Evolutionary conservation across 176 grass and related monocot genomes (phyloP), one percentile per base, ranked within the genome.

Genomic region (Saccharum officinarum): DNA sequence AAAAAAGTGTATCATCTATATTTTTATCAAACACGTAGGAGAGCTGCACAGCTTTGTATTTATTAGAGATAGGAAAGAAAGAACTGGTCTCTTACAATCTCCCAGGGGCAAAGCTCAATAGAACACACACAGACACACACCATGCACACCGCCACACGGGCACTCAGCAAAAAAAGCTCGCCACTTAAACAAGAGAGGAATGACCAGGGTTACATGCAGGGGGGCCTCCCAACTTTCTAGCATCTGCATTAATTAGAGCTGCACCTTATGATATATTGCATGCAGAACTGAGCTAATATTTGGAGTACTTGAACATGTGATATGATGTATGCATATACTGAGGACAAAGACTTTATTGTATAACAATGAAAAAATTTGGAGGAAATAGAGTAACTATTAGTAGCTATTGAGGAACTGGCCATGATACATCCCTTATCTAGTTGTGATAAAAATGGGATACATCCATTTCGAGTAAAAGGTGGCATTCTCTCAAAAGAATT

Each of bases 381-480:
- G 55, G 55, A 79, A 87, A 77, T 26, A 70, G n/a, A 84, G 60
- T 78, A 72, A 36, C 28, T 22, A 3, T 86, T 36, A 36, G 33
- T 73, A 73, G 25, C 46, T 65, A 39, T 33, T 57, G 57, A 40
- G 69, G 42, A 73, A 80, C 25, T 64, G 47, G 11, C 57, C 40
- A 65, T 50, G 22, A 73, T 37, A 50, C 65, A 44, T 9, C 14
- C 66, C 42, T 45, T 33, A 28, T 28, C 67, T 83, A 31, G n/a
- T 31, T 79, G 38, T 74, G 59, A 15, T 41, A 69, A 45, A 80
- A 63, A 67, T 20, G 11, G 37, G 33, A 10, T 20, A 61, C 7
- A 22, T 71, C 17, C 4, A 71, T 79, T 88, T 69, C 81, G 61
- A 50, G 33, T 42, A 68, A 45, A 75, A 46, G 23, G 2, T 33